These are phyloP conservation scores for Chaetomium strumarium DNA, from an alignment of 2,329 filamentous ascomycete genomes.

Conservation along the genomic window DNA sequence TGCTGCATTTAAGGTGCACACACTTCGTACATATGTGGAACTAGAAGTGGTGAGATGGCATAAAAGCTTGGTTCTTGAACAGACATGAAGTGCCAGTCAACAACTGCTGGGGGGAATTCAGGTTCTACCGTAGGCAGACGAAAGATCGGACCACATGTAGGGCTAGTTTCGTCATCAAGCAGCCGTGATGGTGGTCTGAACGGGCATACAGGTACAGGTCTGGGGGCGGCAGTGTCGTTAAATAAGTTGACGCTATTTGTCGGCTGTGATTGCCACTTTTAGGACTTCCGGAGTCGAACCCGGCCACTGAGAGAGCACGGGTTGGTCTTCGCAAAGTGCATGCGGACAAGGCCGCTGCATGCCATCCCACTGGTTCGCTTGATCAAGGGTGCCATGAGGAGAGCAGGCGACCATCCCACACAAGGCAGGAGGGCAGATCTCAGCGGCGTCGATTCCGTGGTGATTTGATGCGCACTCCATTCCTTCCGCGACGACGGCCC, in stretches of 20 bases:
- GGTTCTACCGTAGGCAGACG: background rate
- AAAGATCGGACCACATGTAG: constrained; percentile 5
- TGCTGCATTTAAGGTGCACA: too few relatives aligned
- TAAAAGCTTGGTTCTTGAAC: too few relatives aligned
- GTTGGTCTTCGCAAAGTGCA: background rate
- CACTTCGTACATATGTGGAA: too few relatives aligned
- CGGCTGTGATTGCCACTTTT: constrained; percentile 13
- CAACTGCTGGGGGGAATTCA: too few relatives aligned
- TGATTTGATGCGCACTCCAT: background rate
- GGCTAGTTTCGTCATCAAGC: constrained; percentile 12
- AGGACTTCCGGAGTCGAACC: background rate
- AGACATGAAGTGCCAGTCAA: too few relatives aligned
- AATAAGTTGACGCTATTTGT: constrained; percentile 3
- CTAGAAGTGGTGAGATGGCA: too few relatives aligned
- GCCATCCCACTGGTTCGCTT: background rate
- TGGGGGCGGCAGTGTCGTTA: constrained; percentile 1
- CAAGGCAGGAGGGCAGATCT: constrained; percentile 6
- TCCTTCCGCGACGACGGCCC: constrained; percentile 17
- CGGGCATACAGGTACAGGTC: background rate
- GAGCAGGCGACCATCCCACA: constrained; percentile 2
- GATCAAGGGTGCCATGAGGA: constrained; percentile 15
- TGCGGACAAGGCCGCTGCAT: constrained; percentile 2
- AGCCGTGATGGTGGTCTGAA: constrained; percentile 1
- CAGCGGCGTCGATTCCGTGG: constrained; percentile 4
- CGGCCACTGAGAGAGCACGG: constrained; percentile 5